Conservation (phyloP, 2,329 filamentous ascomycete genomes). For the Diaporthe sp. region DNA sequence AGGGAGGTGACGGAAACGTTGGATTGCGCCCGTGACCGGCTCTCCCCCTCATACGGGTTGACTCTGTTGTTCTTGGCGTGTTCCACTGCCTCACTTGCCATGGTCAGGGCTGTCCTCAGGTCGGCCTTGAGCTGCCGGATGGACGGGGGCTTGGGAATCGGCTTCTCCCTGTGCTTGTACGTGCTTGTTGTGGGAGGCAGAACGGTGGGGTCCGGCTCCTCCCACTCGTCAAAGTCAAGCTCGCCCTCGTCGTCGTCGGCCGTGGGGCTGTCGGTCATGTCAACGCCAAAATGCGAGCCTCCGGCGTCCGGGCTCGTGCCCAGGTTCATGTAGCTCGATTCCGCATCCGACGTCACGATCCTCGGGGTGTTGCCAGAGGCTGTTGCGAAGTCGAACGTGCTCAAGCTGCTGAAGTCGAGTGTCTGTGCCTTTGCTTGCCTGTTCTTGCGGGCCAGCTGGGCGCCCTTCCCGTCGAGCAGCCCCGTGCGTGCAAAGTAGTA, state of each 20-base stretch:
- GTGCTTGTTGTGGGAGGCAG: slow-evolving; percentile 98
- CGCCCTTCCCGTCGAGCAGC: slow-evolving; percentile 92
- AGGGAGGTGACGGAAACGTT: slow-evolving; percentile 40
- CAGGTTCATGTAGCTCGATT: slow-evolving; percentile 73
- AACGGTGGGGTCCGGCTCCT: slow-evolving; percentile 80
- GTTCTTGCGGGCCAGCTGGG: slow-evolving; percentile 82
- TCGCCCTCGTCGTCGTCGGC: slow-evolving; percentile 59
- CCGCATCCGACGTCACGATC: slow-evolving; percentile 62
- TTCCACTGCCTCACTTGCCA: slow-evolving; percentile 77
- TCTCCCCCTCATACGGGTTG: slow-evolving; percentile 45
- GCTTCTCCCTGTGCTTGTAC: slow-evolving; percentile 87
- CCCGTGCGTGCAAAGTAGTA: slow-evolving; percentile 98
- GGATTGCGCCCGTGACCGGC: slow-evolving; percentile 45
- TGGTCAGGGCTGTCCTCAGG: slow-evolving; percentile 76
- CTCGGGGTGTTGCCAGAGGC: slow-evolving; percentile 50
- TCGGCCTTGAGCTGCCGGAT: slow-evolving; percentile 80
- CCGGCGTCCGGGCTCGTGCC: slow-evolving; percentile 70
- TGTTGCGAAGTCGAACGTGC: slow-evolving; percentile 55
- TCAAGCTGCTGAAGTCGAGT: slow-evolving; percentile 70
- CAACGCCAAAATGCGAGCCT: slow-evolving; percentile 52
- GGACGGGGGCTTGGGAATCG: slow-evolving; percentile 86
- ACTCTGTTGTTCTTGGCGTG: slow-evolving; percentile 60
- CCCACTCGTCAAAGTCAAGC: slow-evolving; percentile 71
- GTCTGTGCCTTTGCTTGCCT: slow-evolving; percentile 67
- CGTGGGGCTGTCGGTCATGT: slow-evolving; percentile 52